Evolutionary conservation across 306 rosid genomes (phyloP).

Genomic region (Vigna unguiculata): DNA sequence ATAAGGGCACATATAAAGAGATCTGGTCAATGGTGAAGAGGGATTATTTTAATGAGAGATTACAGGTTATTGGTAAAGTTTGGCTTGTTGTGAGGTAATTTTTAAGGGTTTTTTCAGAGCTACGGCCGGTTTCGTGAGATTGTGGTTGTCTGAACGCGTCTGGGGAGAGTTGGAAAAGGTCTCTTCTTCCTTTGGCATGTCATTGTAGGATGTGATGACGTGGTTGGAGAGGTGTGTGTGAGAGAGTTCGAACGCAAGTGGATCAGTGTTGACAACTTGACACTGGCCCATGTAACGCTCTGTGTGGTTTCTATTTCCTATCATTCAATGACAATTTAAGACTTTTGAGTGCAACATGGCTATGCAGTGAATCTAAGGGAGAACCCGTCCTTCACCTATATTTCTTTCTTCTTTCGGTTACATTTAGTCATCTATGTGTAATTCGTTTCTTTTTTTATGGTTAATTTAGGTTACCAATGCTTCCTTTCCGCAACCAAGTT

Average conservation of each 20-base stretch:
- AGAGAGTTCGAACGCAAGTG: constrained; percentile 1
- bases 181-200: constrained; percentile 14
- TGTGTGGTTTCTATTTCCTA: not conserved
- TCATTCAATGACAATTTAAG: not conserved
- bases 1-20: constrained; percentile 43
- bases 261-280: constrained; percentile 35
- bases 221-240: constrained; percentile 14
- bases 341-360: not conserved
- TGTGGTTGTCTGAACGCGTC: constrained; percentile 60
- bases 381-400: not conserved
- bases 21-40: constrained; percentile 54
- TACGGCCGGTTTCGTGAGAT: constrained; percentile 67
- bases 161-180: constrained; percentile 49
- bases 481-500: not conserved
- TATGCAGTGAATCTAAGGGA: constrained; percentile 6
- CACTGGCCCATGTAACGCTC: not conserved
- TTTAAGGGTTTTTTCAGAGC: constrained; percentile 15
- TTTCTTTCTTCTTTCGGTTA: not conserved
- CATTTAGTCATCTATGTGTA: not conserved
- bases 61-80: constrained; percentile 24
- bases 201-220: constrained; percentile 26
- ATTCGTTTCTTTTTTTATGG: not conserved
- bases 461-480: not conserved
- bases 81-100: constrained; percentile 45
- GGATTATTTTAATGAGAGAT: constrained; percentile 30